These are phyloP conservation scores for Rhodotorula paludigena DNA, from an alignment of 768 basidiomycete genomes.

Conservation along the genomic window DNA sequence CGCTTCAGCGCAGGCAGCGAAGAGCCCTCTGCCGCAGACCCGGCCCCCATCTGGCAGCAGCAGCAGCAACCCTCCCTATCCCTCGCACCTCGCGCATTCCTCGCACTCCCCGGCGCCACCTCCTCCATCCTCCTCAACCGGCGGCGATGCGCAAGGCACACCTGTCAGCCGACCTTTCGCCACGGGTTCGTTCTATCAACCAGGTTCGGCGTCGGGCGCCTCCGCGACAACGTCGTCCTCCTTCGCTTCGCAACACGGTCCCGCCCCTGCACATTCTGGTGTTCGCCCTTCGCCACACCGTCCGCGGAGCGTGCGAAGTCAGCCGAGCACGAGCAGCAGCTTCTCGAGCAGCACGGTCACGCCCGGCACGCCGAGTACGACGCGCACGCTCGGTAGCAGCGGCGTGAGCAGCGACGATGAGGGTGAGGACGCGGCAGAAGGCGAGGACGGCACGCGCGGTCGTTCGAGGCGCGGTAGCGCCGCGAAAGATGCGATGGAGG, in stretches of 20 bases:
- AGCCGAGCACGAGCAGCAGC: conserved; percentile 17
- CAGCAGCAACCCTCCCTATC: not conserved
- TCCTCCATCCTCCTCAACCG: not conserved
- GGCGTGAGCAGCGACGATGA: not conserved
- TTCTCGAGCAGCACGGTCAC: conserved; percentile 18
- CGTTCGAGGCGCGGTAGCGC: too few species aligned
- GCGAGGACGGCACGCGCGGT: too few species aligned
- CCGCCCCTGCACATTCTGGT: too few species aligned
- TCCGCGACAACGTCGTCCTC: not conserved
- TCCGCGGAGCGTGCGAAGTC: conserved; percentile 4
- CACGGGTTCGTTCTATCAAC: not conserved
- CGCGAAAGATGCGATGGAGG: conserved; percentile 15
- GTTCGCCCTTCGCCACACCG: not conserved
- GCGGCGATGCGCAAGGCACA: not conserved
- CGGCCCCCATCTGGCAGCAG: not conserved
- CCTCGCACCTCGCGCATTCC: conserved; percentile 4
- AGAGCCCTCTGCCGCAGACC: not conserved
- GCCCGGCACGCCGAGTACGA: conserved; percentile 27
- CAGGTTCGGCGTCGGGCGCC: not conserved
- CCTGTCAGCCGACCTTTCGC: not conserved
- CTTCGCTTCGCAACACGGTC: too few species aligned
- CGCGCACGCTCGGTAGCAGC: not conserved
- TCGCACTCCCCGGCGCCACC: not conserved
- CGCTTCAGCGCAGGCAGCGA: not conserved
- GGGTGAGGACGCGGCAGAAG: not conserved